Base-by-base conservation (phyloP, 2,329 filamentous ascomycete genomes). In the Fusarium goolgardi region DNA sequence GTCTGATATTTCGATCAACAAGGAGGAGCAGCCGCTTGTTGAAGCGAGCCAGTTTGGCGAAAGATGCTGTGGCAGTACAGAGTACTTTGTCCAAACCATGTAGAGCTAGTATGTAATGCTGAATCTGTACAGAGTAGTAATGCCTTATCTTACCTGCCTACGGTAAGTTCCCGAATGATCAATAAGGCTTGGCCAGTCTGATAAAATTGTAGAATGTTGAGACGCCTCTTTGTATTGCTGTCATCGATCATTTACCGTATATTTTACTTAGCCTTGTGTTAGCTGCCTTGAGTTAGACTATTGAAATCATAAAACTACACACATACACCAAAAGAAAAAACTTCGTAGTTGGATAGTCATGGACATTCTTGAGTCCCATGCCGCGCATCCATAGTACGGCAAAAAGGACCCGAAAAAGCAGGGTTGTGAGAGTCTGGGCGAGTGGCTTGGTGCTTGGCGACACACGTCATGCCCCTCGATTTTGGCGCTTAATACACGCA, bases 371-470 rank as follows among this genome's bases (percentile, higher is more conserved):
- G 40, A 46, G 49, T 49, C 32, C 34, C 65, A 65, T 52, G 65
- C 50, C 46, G 39, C 46, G 37, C 54, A 53, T 64, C 59, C 60
- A 57, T 60, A 55, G 49, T 41, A 70, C 67, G 67, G 67, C 67
- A 72, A 60, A 58, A 59, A 55, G 57, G 61, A 65, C 52, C 71
- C 69, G 72, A 72, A 41, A 70, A 70, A 72, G 63, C 72, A 74
- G 72, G 72, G 70, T 71, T 73, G 51, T 54, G 63, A 57, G 40
- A 55, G 71, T 63, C 72, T 74, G 70, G 72, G 72, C 72, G 55
- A 63, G 72, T 74, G 72, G 72, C 72, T 74, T 74, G 69, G 72
- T 62, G 68, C 72, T 74, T 74, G 72, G 72, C 72, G 55, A 69
- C 69, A 73, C 72, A 74, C 72, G 72, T 74, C 72, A 74, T 74